phyloP scores from a whole-genome alignment of 768 basidiomycete species.

The Leccinellum albellum region DNA sequence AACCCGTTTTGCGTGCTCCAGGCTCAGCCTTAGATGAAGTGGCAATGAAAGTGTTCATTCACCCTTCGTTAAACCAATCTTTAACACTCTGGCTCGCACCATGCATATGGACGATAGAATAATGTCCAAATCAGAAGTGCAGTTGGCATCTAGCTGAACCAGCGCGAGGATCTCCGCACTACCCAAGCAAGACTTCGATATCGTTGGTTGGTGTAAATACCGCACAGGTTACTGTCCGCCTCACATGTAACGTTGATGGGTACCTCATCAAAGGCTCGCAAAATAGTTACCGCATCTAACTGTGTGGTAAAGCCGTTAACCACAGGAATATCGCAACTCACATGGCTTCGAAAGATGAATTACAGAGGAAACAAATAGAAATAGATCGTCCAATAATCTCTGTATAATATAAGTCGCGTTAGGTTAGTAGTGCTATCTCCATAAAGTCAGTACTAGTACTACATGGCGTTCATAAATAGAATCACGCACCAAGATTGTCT shows the following conservation, averaged over 20 bases:
- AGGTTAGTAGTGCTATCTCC: background rate
- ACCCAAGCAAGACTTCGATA: too few relatives aligned
- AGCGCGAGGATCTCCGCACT: background rate
- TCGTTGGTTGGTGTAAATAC: background rate
- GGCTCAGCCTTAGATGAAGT: background rate
- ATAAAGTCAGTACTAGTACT: conserved; percentile 1
- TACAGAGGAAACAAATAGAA: background rate
- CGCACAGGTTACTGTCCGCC: background rate
- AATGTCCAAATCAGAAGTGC: background rate
- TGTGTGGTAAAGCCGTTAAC: background rate
- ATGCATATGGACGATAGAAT: background rate
- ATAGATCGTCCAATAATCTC: conserved; percentile 6
- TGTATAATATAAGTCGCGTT: background rate
- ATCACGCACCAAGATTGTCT: conserved; percentile 13
- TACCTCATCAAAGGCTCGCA: background rate
- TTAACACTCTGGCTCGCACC: background rate
- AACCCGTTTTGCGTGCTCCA: too few relatives aligned
- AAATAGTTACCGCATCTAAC: background rate
- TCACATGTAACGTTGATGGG: background rate
- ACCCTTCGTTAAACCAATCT: too few relatives aligned
- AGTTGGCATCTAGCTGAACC: background rate
- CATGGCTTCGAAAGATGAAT: background rate
- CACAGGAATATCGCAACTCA: background rate
- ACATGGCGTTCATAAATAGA: background rate
- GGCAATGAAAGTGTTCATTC: background rate